These are phyloP conservation scores for Staphylotrichum longicolle DNA, from an alignment of 495 filamentous ascomycete genomes.

Conservation along the genomic window DNA sequence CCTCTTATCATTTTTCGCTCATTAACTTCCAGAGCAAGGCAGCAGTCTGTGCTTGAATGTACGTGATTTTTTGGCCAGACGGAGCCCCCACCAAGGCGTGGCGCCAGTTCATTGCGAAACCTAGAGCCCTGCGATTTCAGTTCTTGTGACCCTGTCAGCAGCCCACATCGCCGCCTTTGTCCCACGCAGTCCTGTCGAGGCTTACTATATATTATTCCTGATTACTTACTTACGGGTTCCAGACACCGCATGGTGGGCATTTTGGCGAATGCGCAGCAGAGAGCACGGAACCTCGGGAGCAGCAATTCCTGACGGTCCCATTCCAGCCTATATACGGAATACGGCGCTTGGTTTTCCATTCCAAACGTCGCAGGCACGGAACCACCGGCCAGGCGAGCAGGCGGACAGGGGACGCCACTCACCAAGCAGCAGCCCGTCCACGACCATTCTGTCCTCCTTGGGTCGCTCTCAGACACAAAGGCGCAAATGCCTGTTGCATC, in stretches of 20 bases:
- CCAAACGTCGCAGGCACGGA: constrained; percentile 25
- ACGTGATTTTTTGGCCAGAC: too few species aligned
- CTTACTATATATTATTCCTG: background rate
- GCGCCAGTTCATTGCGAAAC: background rate
- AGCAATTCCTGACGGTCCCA: constrained; percentile 21
- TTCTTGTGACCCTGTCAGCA: constrained; percentile 8
- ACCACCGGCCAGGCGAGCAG: constrained; percentile 1
- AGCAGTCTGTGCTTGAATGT: too few species aligned
- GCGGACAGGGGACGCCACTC: background rate
- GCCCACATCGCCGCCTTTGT: constrained; percentile 6
- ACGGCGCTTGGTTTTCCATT: constrained; percentile 21
- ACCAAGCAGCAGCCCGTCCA: background rate
- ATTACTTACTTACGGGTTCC: background rate
- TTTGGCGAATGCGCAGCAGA: background rate
- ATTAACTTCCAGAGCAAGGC: background rate
- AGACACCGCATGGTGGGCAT: constrained; percentile 1
- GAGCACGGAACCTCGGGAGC: constrained; percentile 24
- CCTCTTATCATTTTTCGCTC: too few species aligned
- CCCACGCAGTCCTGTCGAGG: constrained; percentile 2
- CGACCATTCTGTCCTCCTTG: background rate
- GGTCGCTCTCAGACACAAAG: constrained; percentile 7
- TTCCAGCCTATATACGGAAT: constrained; percentile 28
- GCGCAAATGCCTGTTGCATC: constrained; percentile 8
- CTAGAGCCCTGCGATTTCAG: background rate
- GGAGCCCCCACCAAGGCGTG: background rate